phyloP scores from a whole-genome alignment of 1,284 basidiomycete genomes.

The Phenoliferia sp. region DNA sequence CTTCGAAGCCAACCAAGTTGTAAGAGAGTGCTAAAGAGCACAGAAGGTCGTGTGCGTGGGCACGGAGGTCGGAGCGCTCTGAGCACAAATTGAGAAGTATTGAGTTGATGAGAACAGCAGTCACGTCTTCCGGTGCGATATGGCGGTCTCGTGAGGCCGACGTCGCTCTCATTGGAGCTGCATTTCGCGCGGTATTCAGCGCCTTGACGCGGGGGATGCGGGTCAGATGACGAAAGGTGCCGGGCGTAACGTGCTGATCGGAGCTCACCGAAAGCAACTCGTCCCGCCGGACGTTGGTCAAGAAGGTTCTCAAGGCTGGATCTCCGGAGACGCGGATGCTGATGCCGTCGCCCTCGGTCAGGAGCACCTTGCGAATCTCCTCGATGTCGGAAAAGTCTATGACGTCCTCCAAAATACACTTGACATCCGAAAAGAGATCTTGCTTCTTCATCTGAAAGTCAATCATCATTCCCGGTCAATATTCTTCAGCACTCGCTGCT shows the following conservation, averaged over 20 bases:
- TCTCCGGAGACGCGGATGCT: conserved; percentile 1
- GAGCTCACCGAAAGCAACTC: neutral
- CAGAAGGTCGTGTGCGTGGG: conserved; percentile 70
- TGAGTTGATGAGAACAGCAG: neutral
- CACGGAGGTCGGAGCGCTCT: conserved; percentile 66
- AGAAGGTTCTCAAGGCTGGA: neutral
- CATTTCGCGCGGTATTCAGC: neutral
- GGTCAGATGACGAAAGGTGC: neutral
- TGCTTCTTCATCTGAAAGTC: conserved; percentile 38
- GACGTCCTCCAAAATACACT: conserved; percentile 39
- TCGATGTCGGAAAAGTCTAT: conserved; percentile 53
- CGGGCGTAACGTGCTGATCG: no score
- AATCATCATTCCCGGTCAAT: no score
- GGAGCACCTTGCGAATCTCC: conserved; percentile 3
- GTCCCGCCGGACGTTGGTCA: conserved; percentile 1
- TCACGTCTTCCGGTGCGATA: neutral
- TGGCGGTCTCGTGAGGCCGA: neutral
- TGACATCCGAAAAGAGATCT: conserved; percentile 16
- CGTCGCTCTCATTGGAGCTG: neutral
- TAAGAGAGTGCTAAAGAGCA: conserved; percentile 57
- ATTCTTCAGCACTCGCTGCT: no score
- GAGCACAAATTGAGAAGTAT: conserved; percentile 58
- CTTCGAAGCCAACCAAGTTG: conserved; percentile 69
- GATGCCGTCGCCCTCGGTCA: conserved; percentile 2
- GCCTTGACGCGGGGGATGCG: neutral